A percentile compares a stretch with the other conserved stretches of the same genome.
These are phyloP conservation scores for Lagenidium sp. DNA, from an alignment of 352 stramenopile species.

Conservation along the genomic window DNA sequence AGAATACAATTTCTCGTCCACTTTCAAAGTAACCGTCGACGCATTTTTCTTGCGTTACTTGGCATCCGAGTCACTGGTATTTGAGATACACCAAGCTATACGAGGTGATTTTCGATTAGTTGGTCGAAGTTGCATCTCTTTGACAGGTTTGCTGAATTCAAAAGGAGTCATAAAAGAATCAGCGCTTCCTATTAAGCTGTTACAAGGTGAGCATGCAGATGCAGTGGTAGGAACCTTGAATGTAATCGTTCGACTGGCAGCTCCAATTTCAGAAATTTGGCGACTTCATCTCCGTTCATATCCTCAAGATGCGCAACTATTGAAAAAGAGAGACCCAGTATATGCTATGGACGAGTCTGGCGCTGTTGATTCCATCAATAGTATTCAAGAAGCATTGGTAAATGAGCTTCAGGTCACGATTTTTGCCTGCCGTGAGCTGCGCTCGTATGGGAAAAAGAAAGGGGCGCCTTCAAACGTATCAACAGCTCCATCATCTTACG, in stretches of 20 bases:
- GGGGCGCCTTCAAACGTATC: conserved; percentile 8
- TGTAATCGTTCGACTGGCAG: conserved; percentile 78
- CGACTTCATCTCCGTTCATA: conserved; percentile 84
- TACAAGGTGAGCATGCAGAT: conserved; percentile 16
- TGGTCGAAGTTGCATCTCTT: conserved; percentile 44
- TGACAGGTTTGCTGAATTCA: conserved; percentile 65
- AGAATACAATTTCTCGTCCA: conserved; percentile 88
- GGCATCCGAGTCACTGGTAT: conserved; percentile 70
- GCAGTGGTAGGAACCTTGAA: conserved; percentile 61
- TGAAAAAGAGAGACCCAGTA: conserved; percentile 14
- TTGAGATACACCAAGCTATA: conserved; percentile 87
- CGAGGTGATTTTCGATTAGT: conserved; percentile 87
- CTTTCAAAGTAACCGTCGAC: conserved; percentile 90
- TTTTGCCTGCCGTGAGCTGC: conserved; percentile 50
- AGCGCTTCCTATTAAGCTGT: conserved; percentile 30
- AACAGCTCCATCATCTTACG: conserved; percentile 62
- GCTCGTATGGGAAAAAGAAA: conserved; percentile 34
- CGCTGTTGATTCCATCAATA: conserved; percentile 14
- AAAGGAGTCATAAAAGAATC: conserved; percentile 70
- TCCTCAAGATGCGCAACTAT: conserved; percentile 68
- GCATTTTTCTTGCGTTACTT: conserved; percentile 90
- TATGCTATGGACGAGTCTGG: conserved; percentile 10
- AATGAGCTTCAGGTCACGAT: conserved; percentile 70
- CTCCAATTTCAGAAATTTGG: conserved; percentile 88
- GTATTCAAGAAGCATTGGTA: conserved; percentile 10